A percentile compares a stretch with the other conserved stretches of the same genome.
phyloP scores from a whole-genome alignment of 1,284 basidiomycete species.

The Ustilago nuda region DNA sequence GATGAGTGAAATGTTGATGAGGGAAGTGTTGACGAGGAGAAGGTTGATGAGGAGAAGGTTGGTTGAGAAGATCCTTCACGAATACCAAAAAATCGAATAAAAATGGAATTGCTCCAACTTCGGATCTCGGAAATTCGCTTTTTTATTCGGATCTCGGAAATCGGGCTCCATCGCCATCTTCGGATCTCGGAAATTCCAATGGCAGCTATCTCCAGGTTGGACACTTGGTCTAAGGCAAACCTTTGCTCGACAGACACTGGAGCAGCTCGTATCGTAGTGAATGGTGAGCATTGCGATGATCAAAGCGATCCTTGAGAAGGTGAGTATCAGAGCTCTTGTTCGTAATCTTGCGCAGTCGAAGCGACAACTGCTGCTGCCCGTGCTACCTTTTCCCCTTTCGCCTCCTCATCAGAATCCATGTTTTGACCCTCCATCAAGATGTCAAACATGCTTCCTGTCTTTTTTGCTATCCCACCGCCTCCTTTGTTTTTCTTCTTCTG shows the following conservation, averaged over 20 bases:
- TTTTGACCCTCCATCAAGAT: slow-evolving; percentile 27
- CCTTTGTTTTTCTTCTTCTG: slow-evolving; percentile 1
- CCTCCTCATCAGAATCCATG: slow-evolving; percentile 18
- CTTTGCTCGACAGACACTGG: no score
- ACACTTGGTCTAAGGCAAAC: no score
- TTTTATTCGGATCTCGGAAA: background rate
- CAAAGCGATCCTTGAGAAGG: no score
- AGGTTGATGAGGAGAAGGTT: background rate
- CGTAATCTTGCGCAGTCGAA: slow-evolving; percentile 15
- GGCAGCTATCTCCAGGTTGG: no score
- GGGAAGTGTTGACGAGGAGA: no score
- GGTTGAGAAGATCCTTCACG: background rate
- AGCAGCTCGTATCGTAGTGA: no score
- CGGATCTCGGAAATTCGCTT: slow-evolving; percentile 14
- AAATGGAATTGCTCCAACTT: slow-evolving; percentile 16
- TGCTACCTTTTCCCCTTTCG: background rate
- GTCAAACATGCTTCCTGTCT: slow-evolving; percentile 50
- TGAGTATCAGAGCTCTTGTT: slow-evolving; percentile 19
- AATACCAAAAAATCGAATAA: slow-evolving; percentile 5
- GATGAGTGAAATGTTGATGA: no score
- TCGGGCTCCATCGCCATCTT: background rate
- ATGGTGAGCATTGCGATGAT: no score
- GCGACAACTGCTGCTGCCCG: background rate
- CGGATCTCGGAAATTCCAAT: background rate
- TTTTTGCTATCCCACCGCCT: background rate